These are phyloP conservation scores for Dissoconium aciculare DNA, from an alignment of 2,329 filamentous ascomycete species.

Conservation along the genomic window DNA sequence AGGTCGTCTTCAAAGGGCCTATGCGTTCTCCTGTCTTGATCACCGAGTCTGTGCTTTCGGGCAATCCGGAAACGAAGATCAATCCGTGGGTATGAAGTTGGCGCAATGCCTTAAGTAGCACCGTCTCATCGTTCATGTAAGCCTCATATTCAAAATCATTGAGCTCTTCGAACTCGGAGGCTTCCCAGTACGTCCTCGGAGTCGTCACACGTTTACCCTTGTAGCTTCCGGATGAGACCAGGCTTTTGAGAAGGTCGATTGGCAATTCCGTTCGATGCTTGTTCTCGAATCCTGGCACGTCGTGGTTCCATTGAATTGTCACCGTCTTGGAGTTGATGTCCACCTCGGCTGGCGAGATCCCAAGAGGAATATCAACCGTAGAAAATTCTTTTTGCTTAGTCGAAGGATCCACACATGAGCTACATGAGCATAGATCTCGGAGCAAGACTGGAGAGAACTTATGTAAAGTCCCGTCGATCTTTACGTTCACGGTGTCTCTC, in stretches of 20 bases:
- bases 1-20: slow-evolving; percentile 67
- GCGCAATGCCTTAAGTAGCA: slow-evolving; percentile 46
- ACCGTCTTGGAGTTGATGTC: slow-evolving; percentile 17
- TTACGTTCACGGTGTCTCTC: not conserved
- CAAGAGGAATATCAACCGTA: slow-evolving; percentile 45
- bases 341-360: slow-evolving; percentile 29
- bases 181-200: slow-evolving; percentile 28
- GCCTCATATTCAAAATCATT: slow-evolving; percentile 52
- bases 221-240: not conserved
- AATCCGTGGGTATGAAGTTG: slow-evolving; percentile 55
- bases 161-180: slow-evolving; percentile 31
- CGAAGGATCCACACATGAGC: slow-evolving; percentile 42
- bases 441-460: slow-evolving; percentile 24
- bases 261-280: slow-evolving; percentile 29
- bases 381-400: slow-evolving; percentile 51
- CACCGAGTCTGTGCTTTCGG: slow-evolving; percentile 40
- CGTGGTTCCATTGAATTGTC: slow-evolving; percentile 45
- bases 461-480: slow-evolving; percentile 2
- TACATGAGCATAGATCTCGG: slow-evolving; percentile 45
- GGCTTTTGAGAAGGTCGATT: slow-evolving; percentile 2
- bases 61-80: slow-evolving; percentile 61
- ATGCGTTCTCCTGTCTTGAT: slow-evolving; percentile 55
- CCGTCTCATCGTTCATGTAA: slow-evolving; percentile 48
- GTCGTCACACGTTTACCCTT: not conserved
- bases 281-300: slow-evolving; percentile 32